These are phyloP conservation scores for Mycena floridula DNA, from an alignment of 768 basidiomycete genomes.

Conservation along the genomic window DNA sequence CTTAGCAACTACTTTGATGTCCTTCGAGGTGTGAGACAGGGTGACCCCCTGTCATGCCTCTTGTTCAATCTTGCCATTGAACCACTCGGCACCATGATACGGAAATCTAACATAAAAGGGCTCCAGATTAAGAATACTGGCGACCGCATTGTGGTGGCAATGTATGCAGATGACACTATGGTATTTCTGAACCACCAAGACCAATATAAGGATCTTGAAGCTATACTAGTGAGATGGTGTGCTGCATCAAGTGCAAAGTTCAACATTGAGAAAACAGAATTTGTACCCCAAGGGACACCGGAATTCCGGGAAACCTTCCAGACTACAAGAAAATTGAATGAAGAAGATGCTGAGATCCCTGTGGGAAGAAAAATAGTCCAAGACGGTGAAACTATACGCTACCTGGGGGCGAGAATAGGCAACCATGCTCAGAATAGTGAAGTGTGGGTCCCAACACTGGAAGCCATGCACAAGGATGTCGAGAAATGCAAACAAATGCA, in stretches of 20 bases:
- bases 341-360: not conserved
- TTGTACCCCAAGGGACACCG: slow-evolving; percentile 17
- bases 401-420: slow-evolving; percentile 11
- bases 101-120: not conserved
- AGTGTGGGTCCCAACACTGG: slow-evolving; percentile 5
- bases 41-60: slow-evolving; percentile 11
- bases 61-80: too few relatives aligned
- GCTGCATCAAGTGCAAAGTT: slow-evolving; percentile 20
- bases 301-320: slow-evolving; percentile 7
- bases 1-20: too few relatives aligned
- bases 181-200: too few relatives aligned
- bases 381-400: slow-evolving; percentile 8
- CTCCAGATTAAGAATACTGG: not conserved
- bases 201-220: slow-evolving; percentile 1
- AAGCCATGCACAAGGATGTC: too few relatives aligned
- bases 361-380: slow-evolving; percentile 5
- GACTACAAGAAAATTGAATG: slow-evolving; percentile 1
- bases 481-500: too few relatives aligned
- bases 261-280: slow-evolving; percentile 22
- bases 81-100: too few relatives aligned
- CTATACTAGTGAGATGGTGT: slow-evolving; percentile 19
- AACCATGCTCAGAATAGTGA: slow-evolving; percentile 4
- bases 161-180: too few relatives aligned
- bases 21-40: slow-evolving; percentile 8
- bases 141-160: not conserved